phyloP scores from a whole-genome alignment of 2,329 filamentous ascomycete species.

The Thelonectria blattea region DNA sequence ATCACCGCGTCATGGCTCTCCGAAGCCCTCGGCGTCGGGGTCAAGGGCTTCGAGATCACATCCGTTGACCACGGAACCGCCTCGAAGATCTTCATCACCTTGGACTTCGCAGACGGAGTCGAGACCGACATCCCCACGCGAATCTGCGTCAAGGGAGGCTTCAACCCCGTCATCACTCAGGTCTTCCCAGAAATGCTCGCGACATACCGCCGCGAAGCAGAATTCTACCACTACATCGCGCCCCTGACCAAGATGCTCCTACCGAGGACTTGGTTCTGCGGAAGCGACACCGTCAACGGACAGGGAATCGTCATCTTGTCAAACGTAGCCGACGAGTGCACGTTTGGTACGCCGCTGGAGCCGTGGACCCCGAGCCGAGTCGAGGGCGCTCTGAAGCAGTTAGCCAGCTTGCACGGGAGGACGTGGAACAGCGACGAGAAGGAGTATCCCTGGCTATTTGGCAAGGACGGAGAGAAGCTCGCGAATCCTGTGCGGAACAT shows the following conservation, averaged over 20 bases:
- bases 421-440: conserved; percentile 18
- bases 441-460: conserved; percentile 16
- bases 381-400: conserved; percentile 1
- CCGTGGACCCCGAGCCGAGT: conserved; percentile 13
- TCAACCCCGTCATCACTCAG: conserved; percentile 8
- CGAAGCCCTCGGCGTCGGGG: conserved; percentile 4
- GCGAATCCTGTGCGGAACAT: conserved; percentile 12
- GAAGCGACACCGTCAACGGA: conserved; percentile 17
- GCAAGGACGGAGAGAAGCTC: conserved; percentile 10
- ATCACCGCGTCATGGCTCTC: conserved; percentile 15
- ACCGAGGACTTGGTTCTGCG: conserved; percentile 16
- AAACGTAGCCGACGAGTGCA: conserved; percentile 9
- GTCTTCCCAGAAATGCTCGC: conserved; percentile 10
- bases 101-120: conserved; percentile 11
- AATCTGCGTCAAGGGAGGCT: conserved; percentile 19
- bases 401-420: conserved; percentile 14
- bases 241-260: conserved; percentile 14
- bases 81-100: conserved; percentile 16
- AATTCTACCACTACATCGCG: conserved; percentile 16
- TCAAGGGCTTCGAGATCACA: conserved; percentile 2
- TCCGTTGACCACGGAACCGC: conserved; percentile 10
- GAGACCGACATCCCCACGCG: conserved; percentile 14
- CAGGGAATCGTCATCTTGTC: conserved; percentile 21
- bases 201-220: conserved; percentile 19
- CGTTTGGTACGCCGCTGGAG: conserved; percentile 16